Evolutionary conservation across 2,329 filamentous ascomycete species (phyloP).

Genomic region (Colletotrichum costaricense): DNA sequence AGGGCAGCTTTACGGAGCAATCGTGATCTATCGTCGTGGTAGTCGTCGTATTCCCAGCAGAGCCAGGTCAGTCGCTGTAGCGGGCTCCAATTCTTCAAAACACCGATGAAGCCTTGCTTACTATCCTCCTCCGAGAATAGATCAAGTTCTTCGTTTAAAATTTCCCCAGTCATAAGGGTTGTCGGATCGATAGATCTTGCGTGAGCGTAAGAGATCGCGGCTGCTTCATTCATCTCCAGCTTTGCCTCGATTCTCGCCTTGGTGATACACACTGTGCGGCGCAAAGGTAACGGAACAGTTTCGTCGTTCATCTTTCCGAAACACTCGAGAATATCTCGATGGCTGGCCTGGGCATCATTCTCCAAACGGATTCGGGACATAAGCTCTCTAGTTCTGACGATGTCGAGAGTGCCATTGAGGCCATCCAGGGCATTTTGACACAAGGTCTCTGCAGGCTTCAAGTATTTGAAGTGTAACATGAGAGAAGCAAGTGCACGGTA

Average conservation of each 20-base stretch:
- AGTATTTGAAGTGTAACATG: constrained; percentile 32
- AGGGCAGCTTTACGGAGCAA: constrained; percentile 37
- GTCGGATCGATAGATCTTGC: constrained; percentile 38
- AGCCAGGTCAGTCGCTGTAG: constrained; percentile 43
- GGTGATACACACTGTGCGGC: constrained; percentile 28
- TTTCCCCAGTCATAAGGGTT: constrained; percentile 35
- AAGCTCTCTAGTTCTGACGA: constrained; percentile 32
- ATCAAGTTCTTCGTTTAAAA: constrained; percentile 38
- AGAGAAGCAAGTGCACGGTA: constrained; percentile 39
- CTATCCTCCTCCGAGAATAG: constrained; percentile 32
- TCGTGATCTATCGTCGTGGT: not conserved
- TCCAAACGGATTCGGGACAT: constrained; percentile 36
- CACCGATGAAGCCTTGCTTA: constrained; percentile 30
- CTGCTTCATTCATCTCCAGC: constrained; percentile 25
- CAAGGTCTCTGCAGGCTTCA: constrained; percentile 34
- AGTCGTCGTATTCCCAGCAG: constrained; percentile 36
- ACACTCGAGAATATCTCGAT: constrained; percentile 32
- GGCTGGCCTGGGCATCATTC: constrained; percentile 27
- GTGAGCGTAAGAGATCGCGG: constrained; percentile 34
- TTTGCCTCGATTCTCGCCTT: constrained; percentile 38
- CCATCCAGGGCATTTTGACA: constrained; percentile 36
- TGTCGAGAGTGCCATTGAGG: constrained; percentile 30
- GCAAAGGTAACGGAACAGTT: constrained; percentile 24
- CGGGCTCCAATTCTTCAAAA: constrained; percentile 40
- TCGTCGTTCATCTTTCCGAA: not conserved